phyloP scores from a whole-genome alignment of 192 early-diverging fungal genomes.

The Chytriomyces sp. region DNA sequence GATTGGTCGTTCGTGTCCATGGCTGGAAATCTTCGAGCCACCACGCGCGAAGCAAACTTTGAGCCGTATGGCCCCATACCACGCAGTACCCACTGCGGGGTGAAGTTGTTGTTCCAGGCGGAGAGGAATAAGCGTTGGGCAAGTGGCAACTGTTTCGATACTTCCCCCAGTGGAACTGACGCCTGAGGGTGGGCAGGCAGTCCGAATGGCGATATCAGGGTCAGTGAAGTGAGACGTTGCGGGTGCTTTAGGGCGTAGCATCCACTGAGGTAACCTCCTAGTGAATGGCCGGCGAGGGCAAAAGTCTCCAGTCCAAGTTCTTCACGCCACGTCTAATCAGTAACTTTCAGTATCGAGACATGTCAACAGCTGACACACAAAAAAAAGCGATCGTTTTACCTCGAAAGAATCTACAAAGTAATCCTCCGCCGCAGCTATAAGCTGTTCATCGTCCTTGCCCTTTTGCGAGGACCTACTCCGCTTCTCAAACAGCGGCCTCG shows the following conservation, averaged over 20 bases:
- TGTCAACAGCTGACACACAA: no score
- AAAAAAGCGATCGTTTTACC: no score
- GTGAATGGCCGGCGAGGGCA: conserved; percentile 76
- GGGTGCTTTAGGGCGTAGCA: conserved; percentile 90
- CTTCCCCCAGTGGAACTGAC: not conserved
- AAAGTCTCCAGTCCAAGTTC: conserved; percentile 80
- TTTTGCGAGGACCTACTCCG: not conserved
- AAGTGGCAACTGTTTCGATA: conserved; percentile 14
- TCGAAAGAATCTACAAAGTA: conserved; percentile 93
- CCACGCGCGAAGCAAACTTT: conserved; percentile 16
- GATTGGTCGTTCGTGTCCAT: conserved; percentile 30
- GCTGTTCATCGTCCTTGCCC: conserved; percentile 26
- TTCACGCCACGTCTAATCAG: conserved; percentile 71
- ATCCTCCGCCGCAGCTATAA: conserved; percentile 61
- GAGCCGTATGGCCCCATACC: conserved; percentile 21
- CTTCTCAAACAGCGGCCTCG: not conserved
- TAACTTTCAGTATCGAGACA: no score
- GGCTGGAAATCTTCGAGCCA: conserved; percentile 19
- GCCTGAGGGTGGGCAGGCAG: conserved; percentile 15
- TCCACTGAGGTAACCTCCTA: conserved; percentile 86
- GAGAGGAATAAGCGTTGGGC: conserved; percentile 28
- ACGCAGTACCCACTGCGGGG: conserved; percentile 31
- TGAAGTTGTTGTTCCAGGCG: conserved; percentile 31
- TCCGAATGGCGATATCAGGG: conserved; percentile 77
- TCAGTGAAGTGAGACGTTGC: conserved; percentile 80